Base-by-base conservation (phyloP, 108 stramenopile species). In the Thalassiosira profunda region DNA sequence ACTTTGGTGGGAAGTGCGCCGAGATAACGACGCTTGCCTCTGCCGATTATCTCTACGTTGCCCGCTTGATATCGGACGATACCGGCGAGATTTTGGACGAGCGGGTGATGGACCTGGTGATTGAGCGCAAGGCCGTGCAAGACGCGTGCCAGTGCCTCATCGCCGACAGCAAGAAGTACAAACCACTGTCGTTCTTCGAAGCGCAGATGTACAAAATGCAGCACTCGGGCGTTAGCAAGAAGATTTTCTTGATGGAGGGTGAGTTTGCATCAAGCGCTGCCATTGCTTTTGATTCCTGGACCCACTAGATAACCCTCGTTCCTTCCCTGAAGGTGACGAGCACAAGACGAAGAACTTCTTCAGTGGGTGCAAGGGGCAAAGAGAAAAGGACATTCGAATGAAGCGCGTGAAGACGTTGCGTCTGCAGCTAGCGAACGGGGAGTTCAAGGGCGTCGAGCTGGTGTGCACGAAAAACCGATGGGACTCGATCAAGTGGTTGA, bases 141-240 rank as follows among this genome's bases (percentile, higher is more conserved):
- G 75, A 76, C 18, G 42, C 58, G 9, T 55, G 54, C 8, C 26
- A 55, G 2, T 76, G 75, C 48, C 34, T 76, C 12, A 47, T 76
- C 30, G n/a, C 44, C 6, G 30, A 55, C 10, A 66, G 63, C 42
- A 76, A 76, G 26, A 65, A 71, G 21, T 72, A 49, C 63, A 66
- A 64, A 29, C 75, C 75, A n/a, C 34, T 76, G 21, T 65, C 38
- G 18, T 76, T 72, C 70, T 76, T 76, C 35, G 63, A 71, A 34
- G 75, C 75, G 1, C 75, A 76, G 34, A 76, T 76, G 75, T 63
- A 72, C 70, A 76, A 76, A 45, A 36, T 76, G 7, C 53, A 65
- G 11, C 49, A 74, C 61, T 61, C 58, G 28, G 65, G 74, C 11
- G 33, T 74, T 0, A 9, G 23, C n/a, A 67, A 59, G 3, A 74